Percentiles rank a stretch among this genome's conserved stretches.
phyloP scores from a whole-genome alignment of 2,329 filamentous ascomycete species.

The Neofusicoccum sp. region DNA sequence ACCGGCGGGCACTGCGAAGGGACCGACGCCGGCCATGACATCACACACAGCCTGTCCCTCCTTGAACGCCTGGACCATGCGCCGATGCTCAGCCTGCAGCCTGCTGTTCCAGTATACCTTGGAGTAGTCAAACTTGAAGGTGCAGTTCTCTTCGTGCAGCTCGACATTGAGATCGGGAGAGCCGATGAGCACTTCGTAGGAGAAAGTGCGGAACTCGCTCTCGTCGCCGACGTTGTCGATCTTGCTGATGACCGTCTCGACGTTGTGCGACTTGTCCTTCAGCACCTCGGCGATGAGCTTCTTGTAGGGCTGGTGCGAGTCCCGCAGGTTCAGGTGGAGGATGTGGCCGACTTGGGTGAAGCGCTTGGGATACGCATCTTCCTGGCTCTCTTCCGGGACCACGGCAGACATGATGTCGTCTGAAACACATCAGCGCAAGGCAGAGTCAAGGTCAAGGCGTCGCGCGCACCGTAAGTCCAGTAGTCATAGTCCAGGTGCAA shows the following conservation, averaged over 20 bases:
- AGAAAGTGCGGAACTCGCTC: conserved; percentile 87
- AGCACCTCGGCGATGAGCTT: conserved; percentile 81
- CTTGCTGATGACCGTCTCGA: conserved; percentile 96
- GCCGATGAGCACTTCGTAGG: conserved; percentile 86
- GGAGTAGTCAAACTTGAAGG: conserved; percentile 90
- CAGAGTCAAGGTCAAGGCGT: background rate
- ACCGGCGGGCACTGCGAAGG: conserved; percentile 89
- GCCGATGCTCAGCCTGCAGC: conserved; percentile 84
- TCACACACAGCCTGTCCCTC: conserved; percentile 90
- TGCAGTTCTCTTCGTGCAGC: conserved; percentile 78
- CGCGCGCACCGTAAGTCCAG: conserved; percentile 73
- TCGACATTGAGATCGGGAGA: conserved; percentile 81
- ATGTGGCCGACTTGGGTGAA: conserved; percentile 91
- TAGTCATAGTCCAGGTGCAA: conserved; percentile 79
- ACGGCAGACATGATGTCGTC: conserved; percentile 83
- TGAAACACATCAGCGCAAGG: conserved; percentile 35
- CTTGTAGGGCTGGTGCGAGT: conserved; percentile 83
- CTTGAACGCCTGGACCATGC: conserved; percentile 71
- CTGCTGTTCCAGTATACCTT: conserved; percentile 99
- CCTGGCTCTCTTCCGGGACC: conserved; percentile 75
- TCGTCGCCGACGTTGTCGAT: conserved; percentile 82
- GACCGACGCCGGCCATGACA: conserved; percentile 96
- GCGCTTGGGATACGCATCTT: conserved; percentile 79
- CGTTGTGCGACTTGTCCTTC: conserved; percentile 77
- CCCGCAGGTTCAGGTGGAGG: conserved; percentile 85